Evolutionary conservation across 306 rosid genomes (phyloP).

Genomic region (Myrica gale): DNA sequence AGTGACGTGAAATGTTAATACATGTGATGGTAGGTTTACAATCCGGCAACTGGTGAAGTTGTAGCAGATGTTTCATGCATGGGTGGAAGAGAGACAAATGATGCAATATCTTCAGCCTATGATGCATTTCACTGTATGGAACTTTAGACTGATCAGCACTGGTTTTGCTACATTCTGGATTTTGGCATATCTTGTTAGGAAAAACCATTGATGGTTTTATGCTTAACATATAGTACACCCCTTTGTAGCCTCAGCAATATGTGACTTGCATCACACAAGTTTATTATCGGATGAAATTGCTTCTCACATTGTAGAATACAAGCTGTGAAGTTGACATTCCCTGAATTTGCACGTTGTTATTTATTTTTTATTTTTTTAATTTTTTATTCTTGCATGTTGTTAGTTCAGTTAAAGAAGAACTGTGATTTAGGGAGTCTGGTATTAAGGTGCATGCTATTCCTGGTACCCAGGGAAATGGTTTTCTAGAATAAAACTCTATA

Average conservation of each 20-base stretch:
- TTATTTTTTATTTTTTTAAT: too few species aligned
- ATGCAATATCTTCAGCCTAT: conserved; percentile 88
- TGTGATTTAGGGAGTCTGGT: background rate
- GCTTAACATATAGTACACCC: background rate
- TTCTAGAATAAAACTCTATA: background rate
- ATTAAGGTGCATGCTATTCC: background rate
- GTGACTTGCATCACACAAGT: background rate
- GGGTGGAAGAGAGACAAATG: conserved; percentile 84
- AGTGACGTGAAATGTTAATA: background rate
- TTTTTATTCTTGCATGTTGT: too few species aligned
- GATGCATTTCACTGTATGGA: conserved; percentile 62
- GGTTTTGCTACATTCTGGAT: conserved; percentile 21
- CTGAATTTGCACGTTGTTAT: background rate
- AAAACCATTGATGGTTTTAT: conserved; percentile 1
- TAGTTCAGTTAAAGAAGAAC: background rate
- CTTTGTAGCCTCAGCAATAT: background rate
- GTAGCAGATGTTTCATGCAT: conserved; percentile 79
- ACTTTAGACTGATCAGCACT: conserved; percentile 27
- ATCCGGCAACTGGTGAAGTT: conserved; percentile 92
- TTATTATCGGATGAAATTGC: too few species aligned
- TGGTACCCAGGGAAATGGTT: background rate
- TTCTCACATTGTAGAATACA: too few species aligned
- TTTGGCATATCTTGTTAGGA: background rate
- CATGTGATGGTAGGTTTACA: conserved; percentile 56
- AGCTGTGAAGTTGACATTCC: background rate